Conservation (phyloP, 352 stramenopile species). For the Phytopythium vexans region DNA sequence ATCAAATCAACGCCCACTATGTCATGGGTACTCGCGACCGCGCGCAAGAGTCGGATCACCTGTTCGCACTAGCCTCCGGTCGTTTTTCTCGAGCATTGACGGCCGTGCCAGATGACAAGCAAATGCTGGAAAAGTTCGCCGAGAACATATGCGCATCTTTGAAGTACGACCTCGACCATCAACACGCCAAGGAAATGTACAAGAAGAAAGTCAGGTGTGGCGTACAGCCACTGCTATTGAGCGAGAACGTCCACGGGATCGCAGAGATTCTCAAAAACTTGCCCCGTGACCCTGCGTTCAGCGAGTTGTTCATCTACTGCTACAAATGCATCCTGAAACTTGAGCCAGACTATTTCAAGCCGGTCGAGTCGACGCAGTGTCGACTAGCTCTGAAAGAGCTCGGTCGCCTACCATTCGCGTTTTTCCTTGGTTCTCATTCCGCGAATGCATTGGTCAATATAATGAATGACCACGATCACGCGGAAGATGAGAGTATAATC, state of each 20-base stretch:
- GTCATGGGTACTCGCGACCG: slow-evolving; percentile 62
- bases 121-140: slow-evolving; percentile 67
- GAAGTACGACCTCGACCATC: slow-evolving; percentile 78
- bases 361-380: slow-evolving; percentile 42
- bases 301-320: slow-evolving; percentile 71
- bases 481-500: slow-evolving; percentile 36
- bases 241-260: slow-evolving; percentile 66
- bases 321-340: slow-evolving; percentile 56
- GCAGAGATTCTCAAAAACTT: slow-evolving; percentile 83
- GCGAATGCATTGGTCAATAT: slow-evolving; percentile 60
- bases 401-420: slow-evolving; percentile 57
- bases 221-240: slow-evolving; percentile 49
- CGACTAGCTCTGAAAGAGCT: slow-evolving; percentile 46
- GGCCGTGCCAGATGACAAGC: slow-evolving; percentile 54
- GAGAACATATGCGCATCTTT: slow-evolving; percentile 81
- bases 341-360: slow-evolving; percentile 55
- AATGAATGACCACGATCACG: slow-evolving; percentile 32
- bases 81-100: slow-evolving; percentile 65
- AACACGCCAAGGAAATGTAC: slow-evolving; percentile 63
- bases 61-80: slow-evolving; percentile 72
- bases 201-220: slow-evolving; percentile 79
- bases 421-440: slow-evolving; percentile 58
- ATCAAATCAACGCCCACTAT: slow-evolving; percentile 77
- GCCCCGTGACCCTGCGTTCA: slow-evolving; percentile 67
- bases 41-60: slow-evolving; percentile 58